Percentiles rank a stretch among this genome's conserved stretches.
Conservation (phyloP, 1,139 yeast genomes). For the Kodamaea arcana region DNA sequence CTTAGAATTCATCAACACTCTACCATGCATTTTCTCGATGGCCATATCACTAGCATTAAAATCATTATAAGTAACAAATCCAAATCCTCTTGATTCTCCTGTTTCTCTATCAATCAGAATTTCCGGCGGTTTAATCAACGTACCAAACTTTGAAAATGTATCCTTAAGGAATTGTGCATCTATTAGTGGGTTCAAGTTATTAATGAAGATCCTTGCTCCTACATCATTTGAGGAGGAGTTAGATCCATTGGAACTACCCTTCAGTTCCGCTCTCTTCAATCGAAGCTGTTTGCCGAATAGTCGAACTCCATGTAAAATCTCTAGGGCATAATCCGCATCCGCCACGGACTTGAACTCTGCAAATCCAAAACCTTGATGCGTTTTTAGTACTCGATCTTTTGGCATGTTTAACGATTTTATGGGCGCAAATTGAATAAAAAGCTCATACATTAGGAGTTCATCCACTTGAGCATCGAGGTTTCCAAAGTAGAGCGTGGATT, state of each 20-base stretch:
- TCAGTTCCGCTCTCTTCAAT: conserved; percentile 49
- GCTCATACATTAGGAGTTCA: conserved; percentile 68
- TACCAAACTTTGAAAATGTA: conserved; percentile 72
- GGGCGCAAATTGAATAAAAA: conserved; percentile 84
- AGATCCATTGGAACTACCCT: conserved; percentile 1
- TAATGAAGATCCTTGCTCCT: conserved; percentile 75
- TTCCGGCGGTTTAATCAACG: conserved; percentile 47
- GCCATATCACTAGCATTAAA: conserved; percentile 75
- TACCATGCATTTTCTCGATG: conserved; percentile 64
- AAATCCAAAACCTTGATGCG: conserved; percentile 87
- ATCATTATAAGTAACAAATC: conserved; percentile 55
- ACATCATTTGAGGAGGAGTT: conserved; percentile 33
- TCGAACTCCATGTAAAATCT: conserved; percentile 57
- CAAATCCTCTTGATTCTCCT: conserved; percentile 60
- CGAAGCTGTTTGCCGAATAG: conserved; percentile 63
- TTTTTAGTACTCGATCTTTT: conserved; percentile 64
- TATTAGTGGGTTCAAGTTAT: conserved; percentile 65
- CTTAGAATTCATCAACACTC: conserved; percentile 62
- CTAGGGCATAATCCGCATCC: conserved; percentile 71
- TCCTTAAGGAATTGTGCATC: conserved; percentile 56
- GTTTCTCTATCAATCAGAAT: conserved; percentile 47
- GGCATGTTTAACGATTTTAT: conserved; percentile 70
- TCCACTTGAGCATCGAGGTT: conserved; percentile 73
- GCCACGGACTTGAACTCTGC: conserved; percentile 58
- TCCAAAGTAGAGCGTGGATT: conserved; percentile 76